Conservation (phyloP, 1,284 basidiomycete species). For the Phylloboletellus chloephorus region DNA sequence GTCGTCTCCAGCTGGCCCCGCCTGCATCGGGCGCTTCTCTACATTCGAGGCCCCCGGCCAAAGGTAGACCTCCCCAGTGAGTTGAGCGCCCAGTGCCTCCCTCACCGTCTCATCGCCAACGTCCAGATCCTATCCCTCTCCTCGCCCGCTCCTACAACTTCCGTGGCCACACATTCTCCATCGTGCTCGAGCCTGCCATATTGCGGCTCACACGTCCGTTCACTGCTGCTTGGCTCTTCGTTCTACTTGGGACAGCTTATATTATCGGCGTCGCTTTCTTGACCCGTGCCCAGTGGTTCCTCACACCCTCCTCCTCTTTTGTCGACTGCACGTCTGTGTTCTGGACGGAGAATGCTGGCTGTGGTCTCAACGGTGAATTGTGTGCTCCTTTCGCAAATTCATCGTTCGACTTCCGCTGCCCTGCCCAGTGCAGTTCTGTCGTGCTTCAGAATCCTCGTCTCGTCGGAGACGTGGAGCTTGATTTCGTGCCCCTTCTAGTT, state of each 20-base stretch:
- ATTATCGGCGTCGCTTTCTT: conserved; percentile 72
- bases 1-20: conserved; percentile 19
- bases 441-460: conserved; percentile 74
- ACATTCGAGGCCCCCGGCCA: conserved; percentile 56
- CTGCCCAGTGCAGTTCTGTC: conserved; percentile 63
- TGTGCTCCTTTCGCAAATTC: conserved; percentile 66
- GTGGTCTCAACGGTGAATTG: conserved; percentile 65
- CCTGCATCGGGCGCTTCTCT: conserved; percentile 26
- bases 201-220: conserved; percentile 47
- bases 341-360: conserved; percentile 66
- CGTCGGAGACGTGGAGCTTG: conserved; percentile 63
- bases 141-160: conserved; percentile 45
- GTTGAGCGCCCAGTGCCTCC: conserved; percentile 1
- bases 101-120: conserved; percentile 3
- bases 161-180: conserved; percentile 34
- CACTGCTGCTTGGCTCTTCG: conserved; percentile 49
- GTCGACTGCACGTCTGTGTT: conserved; percentile 66
- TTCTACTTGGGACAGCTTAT: conserved; percentile 55
- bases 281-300: conserved; percentile 65
- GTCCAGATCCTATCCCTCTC: conserved; percentile 49
- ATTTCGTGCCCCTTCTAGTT: conserved; percentile 72
- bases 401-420: conserved; percentile 75
- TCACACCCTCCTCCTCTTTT: conserved; percentile 57
- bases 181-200: conserved; percentile 52
- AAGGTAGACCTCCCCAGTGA: conserved; percentile 46